phyloP scores from a whole-genome alignment of 306 rosid genomes.

The Vachellia pachyceras region DNA sequence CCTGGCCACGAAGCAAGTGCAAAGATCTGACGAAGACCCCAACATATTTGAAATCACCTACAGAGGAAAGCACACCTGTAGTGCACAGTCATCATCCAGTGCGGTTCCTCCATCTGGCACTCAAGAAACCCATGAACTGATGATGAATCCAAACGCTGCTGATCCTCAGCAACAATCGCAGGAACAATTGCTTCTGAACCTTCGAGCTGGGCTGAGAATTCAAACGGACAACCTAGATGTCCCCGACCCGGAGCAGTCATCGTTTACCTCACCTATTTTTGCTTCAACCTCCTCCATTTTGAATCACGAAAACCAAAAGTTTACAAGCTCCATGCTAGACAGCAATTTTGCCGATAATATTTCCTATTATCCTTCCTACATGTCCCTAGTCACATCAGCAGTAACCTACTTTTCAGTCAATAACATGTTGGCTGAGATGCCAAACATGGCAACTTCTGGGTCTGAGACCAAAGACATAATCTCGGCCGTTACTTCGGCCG shows the following conservation, averaged over 20 bases:
- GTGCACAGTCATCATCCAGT: constrained; percentile 42
- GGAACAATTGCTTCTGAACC: constrained; percentile 46
- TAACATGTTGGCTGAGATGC: constrained; percentile 37
- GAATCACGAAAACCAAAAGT: constrained; percentile 31
- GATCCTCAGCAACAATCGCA: constrained; percentile 43
- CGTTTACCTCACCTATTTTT: constrained; percentile 41
- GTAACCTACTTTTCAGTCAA: constrained; percentile 51
- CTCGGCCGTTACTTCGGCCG: constrained; percentile 56
- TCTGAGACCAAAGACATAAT: constrained; percentile 49
- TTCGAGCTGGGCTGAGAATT: constrained; percentile 57
- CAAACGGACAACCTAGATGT: constrained; percentile 64
- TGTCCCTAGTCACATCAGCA: constrained; percentile 55
- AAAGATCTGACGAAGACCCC: constrained; percentile 67
- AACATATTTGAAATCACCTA: constrained; percentile 57
- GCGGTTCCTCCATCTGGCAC: constrained; percentile 25
- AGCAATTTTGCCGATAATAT: constrained; percentile 40
- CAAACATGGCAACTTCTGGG: constrained; percentile 42
- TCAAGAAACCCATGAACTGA: constrained; percentile 41
- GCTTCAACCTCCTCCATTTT: constrained; percentile 39
- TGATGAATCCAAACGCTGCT: constrained; percentile 6
- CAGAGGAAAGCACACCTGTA: constrained; percentile 64
- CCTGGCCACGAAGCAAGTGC: constrained; percentile 73
- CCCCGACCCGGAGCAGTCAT: constrained; percentile 26
- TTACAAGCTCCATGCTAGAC: constrained; percentile 32
- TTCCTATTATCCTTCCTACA: constrained; percentile 50